These are phyloP conservation scores for Globisporangium solare DNA, from an alignment of 352 stramenopile species.

Conservation along the genomic window DNA sequence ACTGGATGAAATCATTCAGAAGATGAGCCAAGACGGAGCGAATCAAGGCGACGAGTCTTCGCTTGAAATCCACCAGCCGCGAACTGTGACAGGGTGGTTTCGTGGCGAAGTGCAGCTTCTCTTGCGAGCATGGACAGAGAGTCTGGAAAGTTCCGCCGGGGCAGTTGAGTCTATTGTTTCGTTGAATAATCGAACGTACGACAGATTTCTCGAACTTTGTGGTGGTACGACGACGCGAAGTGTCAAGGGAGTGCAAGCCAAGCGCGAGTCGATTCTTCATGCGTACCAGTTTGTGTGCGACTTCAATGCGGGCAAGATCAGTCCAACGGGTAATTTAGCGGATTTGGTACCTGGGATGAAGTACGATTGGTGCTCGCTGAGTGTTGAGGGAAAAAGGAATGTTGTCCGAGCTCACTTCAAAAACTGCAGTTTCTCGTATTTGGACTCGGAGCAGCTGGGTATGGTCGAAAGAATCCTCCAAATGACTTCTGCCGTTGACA, in stretches of 20 bases:
- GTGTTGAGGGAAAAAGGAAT: constrained; percentile 8
- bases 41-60: not conserved
- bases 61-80: not conserved
- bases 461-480: constrained; percentile 8
- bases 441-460: constrained; percentile 6
- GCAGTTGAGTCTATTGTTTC: constrained; percentile 11
- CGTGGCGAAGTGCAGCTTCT: constrained; percentile 10
- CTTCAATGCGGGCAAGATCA: constrained; percentile 8
- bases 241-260: constrained; percentile 12
- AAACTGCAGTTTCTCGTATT: constrained; percentile 14
- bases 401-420: constrained; percentile 11
- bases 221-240: constrained; percentile 4
- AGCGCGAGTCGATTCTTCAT: constrained; percentile 14
- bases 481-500: not conserved
- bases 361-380: constrained; percentile 12
- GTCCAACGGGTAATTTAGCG: not conserved
- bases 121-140: constrained; percentile 4
- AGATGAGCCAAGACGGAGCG: not conserved
- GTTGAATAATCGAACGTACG: constrained; percentile 13
- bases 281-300: constrained; percentile 14
- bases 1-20: constrained; percentile 4
- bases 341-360: not conserved
- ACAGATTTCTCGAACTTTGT: constrained; percentile 13
- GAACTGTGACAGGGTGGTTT: constrained; percentile 10
- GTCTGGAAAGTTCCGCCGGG: not conserved